Conservation (phyloP, 192 early-diverging fungal species). For the Paraglomus occultum region DNA sequence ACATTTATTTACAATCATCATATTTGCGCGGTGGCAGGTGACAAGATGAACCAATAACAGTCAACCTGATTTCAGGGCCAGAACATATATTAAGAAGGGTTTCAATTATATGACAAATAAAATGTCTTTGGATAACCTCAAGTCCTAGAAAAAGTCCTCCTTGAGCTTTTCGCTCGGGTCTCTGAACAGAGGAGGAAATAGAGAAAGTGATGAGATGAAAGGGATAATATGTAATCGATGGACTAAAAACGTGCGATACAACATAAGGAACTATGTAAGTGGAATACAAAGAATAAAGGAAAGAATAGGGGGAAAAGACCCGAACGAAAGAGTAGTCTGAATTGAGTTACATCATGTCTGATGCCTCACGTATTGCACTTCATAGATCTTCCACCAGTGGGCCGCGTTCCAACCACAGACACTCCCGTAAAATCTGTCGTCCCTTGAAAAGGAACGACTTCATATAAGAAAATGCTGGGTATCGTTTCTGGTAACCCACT, state of each 20-base stretch:
- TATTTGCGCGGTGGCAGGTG: too few species aligned
- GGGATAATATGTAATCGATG: not conserved
- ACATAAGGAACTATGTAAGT: too few species aligned
- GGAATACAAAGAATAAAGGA: too few species aligned
- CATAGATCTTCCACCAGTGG: constrained; percentile 35
- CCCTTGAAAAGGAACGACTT: constrained; percentile 3
- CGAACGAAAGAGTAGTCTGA: constrained; percentile 41
- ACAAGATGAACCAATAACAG: too few species aligned
- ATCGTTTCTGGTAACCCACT: constrained; percentile 28
- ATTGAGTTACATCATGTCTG: constrained; percentile 34
- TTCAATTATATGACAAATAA: too few species aligned
- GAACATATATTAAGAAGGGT: too few species aligned
- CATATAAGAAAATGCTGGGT: constrained; percentile 21
- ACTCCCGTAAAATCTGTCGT: constrained; percentile 25
- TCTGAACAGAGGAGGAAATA: not conserved
- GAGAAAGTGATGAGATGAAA: not conserved
- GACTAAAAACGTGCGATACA: not conserved
- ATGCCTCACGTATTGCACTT: constrained; percentile 38
- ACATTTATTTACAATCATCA: too few species aligned
- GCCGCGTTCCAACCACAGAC: constrained; percentile 19
- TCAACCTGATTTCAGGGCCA: too few species aligned
- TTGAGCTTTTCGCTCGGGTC: constrained; percentile 33
- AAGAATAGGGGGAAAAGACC: constrained; percentile 2
- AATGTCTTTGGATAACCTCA: too few species aligned
- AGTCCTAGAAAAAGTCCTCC: constrained; percentile 13